Evolutionary conservation across 2,329 filamentous ascomycete species (phyloP).

Genomic region (Capronia coronata): DNA sequence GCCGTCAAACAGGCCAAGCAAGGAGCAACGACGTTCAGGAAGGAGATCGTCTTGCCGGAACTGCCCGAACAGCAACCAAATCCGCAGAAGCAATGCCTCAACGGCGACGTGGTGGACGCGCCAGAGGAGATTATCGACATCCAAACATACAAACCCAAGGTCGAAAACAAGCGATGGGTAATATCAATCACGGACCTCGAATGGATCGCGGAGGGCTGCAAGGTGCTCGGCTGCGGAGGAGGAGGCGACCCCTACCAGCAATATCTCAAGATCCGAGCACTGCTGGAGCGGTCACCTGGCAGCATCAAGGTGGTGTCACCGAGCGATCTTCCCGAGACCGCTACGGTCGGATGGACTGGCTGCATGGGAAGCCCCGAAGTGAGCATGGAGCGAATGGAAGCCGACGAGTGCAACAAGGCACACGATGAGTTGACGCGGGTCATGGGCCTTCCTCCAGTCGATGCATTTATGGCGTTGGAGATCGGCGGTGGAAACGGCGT

Average conservation of each 20-base stretch:
- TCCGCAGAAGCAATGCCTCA: not conserved
- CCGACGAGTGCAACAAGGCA: constrained; percentile 46
- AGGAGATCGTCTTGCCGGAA: not conserved
- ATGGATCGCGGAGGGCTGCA: constrained; percentile 44
- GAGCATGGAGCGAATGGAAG: constrained; percentile 53
- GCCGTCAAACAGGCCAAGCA: constrained; percentile 7
- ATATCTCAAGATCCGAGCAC: constrained; percentile 21
- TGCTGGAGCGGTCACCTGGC: constrained; percentile 29
- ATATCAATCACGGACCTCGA: constrained; percentile 42
- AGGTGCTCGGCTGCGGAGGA: constrained; percentile 45
- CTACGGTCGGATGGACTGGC: constrained; percentile 34
- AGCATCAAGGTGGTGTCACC: constrained; percentile 49
- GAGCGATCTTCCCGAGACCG: constrained; percentile 46
- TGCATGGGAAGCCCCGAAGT: constrained; percentile 55
- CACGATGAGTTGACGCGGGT: constrained; percentile 49
- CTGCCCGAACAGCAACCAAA: not conserved
- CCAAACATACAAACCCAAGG: constrained; percentile 22
- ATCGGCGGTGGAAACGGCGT: constrained; percentile 63
- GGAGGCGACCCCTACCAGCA: constrained; percentile 39
- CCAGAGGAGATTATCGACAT: constrained; percentile 26
- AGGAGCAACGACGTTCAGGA: not conserved
- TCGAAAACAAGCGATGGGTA: constrained; percentile 34
- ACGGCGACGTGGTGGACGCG: not conserved
- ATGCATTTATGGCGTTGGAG: constrained; percentile 57
- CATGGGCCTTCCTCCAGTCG: constrained; percentile 40